Evolutionary conservation across 1,284 basidiomycete genomes (phyloP).

Genomic region (Schizophyllum amplum): DNA sequence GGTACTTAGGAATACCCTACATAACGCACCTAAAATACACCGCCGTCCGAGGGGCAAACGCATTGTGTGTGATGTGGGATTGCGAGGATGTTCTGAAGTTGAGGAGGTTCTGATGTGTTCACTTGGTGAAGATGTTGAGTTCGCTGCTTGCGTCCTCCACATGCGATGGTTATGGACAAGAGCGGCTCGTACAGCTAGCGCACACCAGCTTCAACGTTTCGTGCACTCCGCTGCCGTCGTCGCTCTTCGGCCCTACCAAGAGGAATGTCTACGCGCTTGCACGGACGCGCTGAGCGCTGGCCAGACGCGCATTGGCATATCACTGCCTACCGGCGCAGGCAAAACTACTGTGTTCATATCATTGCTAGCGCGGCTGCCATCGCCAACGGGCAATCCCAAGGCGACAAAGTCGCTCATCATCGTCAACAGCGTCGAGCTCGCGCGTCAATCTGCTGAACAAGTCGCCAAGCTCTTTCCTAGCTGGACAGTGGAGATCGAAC

Average conservation of each 20-base stretch:
- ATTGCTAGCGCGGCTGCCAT: slow-evolving; percentile 54
- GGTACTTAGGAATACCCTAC: no score
- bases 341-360: slow-evolving; percentile 92
- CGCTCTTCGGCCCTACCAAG: slow-evolving; percentile 84
- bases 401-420: slow-evolving; percentile 69
- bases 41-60: no score
- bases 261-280: slow-evolving; percentile 79
- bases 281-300: slow-evolving; percentile 58
- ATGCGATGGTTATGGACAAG: no score
- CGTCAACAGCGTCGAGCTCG: slow-evolving; percentile 85
- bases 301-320: slow-evolving; percentile 81
- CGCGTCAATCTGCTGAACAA: slow-evolving; percentile 78
- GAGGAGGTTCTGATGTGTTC: no score
- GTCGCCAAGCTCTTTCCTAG: slow-evolving; percentile 62
- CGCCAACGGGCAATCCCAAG: slow-evolving; percentile 31
- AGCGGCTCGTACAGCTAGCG: no score
- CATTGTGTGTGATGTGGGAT: no score
- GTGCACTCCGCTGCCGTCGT: slow-evolving; percentile 7
- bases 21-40: no score
- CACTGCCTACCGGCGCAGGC: slow-evolving; percentile 85
- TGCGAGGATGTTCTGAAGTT: no score
- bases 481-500: slow-evolving; percentile 87
- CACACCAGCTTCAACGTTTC: no score
- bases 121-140: no score
- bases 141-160: no score